Conservation (phyloP, 805 yeast genomes). For the Kuraishia capsulata region DNA sequence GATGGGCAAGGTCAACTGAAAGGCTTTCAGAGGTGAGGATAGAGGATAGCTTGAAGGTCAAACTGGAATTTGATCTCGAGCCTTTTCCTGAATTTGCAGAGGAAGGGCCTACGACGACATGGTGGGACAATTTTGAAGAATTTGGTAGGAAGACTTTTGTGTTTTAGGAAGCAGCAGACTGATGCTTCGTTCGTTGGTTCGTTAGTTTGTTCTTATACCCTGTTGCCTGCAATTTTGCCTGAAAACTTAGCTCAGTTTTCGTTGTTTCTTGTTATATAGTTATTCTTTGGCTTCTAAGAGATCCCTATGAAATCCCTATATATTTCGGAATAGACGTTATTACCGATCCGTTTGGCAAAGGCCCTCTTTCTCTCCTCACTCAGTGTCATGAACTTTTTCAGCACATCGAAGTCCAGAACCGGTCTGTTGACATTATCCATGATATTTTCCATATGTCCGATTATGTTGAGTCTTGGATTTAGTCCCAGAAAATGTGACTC, state of each 20-base stretch:
- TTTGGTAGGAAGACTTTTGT: slow-evolving; percentile 10
- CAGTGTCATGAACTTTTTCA: slow-evolving; percentile 42
- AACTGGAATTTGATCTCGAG: no score
- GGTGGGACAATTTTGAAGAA: slow-evolving; percentile 11
- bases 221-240: no score
- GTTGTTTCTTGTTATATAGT: no score
- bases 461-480: slow-evolving; percentile 65
- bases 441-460: slow-evolving; percentile 26
- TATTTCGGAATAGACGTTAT: slow-evolving; percentile 46
- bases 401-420: slow-evolving; percentile 52
- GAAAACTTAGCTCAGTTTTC: background rate
- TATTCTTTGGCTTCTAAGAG: background rate
- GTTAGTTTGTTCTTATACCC: no score
- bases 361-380: slow-evolving; percentile 48
- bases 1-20: slow-evolving; percentile 7
- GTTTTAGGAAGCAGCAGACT: no score
- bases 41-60: slow-evolving; percentile 8
- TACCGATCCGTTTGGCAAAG: slow-evolving; percentile 49
- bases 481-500: slow-evolving; percentile 68
- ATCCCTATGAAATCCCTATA: slow-evolving; percentile 47
- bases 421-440: slow-evolving; percentile 43
- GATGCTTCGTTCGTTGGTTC: no score
- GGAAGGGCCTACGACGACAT: background rate
- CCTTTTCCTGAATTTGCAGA: background rate
- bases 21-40: background rate